Conservation (phyloP, 2,329 filamentous ascomycete genomes). For the Colletotrichum euphorbiae region DNA sequence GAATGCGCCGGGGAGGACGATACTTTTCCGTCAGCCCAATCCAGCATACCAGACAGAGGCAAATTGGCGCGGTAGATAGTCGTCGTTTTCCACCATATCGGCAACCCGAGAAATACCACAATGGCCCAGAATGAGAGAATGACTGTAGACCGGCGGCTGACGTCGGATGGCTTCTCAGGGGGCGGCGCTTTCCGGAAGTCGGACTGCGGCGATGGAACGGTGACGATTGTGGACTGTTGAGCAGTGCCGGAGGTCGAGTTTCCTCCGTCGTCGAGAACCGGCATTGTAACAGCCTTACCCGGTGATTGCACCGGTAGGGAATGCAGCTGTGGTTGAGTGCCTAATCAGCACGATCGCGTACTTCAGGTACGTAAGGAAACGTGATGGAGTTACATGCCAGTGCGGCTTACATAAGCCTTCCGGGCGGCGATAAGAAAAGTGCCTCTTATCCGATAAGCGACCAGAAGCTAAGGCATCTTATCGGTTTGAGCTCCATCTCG, state of each 20-base stretch:
- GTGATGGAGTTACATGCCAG: too few species aligned
- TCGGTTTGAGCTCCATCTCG: neutral
- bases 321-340: constrained; percentile 1
- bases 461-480: neutral
- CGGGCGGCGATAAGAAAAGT: neutral
- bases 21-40: constrained; percentile 92
- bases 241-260: constrained; percentile 13
- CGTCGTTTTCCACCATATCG: constrained; percentile 96
- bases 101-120: constrained; percentile 84
- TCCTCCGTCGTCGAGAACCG: constrained; percentile 14
- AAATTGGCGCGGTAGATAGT: constrained; percentile 89
- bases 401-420: too few species aligned
- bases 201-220: constrained; percentile 17
- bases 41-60: constrained; percentile 86
- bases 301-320: neutral
- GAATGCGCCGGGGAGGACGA: neutral
- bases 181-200: constrained; percentile 68
- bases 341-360: neutral
- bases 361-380: neutral
- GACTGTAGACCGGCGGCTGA: constrained; percentile 77
- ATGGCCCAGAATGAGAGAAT: constrained; percentile 93
- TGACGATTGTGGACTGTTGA: neutral
- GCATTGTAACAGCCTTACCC: constrained; percentile 31
- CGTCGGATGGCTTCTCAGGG: constrained; percentile 78
- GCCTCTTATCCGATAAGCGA: neutral